Conservation (phyloP, 371 early-diverging fungal species). For the Mortierella sp. region DNA sequence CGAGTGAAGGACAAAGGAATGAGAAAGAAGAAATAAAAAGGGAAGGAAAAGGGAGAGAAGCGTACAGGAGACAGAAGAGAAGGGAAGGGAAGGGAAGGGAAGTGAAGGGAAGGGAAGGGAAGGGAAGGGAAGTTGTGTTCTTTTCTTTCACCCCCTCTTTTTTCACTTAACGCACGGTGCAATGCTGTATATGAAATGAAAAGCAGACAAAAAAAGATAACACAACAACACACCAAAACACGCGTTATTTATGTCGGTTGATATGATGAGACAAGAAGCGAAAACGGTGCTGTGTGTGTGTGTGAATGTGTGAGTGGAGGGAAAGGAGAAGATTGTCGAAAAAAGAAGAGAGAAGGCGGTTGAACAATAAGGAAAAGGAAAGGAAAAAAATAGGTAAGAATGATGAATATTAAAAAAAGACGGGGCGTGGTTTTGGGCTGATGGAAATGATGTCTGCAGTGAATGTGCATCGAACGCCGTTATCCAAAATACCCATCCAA, state of each 20-base stretch:
- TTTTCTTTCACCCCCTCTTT: background rate
- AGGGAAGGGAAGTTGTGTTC: background rate
- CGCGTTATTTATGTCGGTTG: conserved; percentile 1
- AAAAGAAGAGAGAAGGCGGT: background rate
- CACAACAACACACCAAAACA: too few species aligned
- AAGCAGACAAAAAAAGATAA: background rate
- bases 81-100: background rate
- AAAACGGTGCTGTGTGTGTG: too few species aligned
- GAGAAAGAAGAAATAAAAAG: background rate
- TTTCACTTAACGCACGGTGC: conserved; percentile 4
- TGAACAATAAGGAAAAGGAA: background rate
- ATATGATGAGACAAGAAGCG: background rate
- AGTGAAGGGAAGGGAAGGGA: background rate
- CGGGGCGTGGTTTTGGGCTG: background rate
- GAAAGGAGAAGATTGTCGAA: background rate
- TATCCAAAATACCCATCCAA: too few species aligned
- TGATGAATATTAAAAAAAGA: background rate
- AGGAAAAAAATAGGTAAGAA: background rate
- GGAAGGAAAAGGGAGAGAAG: background rate
- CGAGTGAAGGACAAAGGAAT: background rate
- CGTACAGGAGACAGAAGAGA: background rate
- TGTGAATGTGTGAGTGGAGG: too few species aligned
- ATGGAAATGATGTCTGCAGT: background rate
- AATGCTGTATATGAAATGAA: conserved; percentile 1
- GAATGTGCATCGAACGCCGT: too few species aligned